Evolutionary conservation across 2,329 filamentous ascomycete genomes (phyloP).

Genomic region (Thelonectria discophora): DNA sequence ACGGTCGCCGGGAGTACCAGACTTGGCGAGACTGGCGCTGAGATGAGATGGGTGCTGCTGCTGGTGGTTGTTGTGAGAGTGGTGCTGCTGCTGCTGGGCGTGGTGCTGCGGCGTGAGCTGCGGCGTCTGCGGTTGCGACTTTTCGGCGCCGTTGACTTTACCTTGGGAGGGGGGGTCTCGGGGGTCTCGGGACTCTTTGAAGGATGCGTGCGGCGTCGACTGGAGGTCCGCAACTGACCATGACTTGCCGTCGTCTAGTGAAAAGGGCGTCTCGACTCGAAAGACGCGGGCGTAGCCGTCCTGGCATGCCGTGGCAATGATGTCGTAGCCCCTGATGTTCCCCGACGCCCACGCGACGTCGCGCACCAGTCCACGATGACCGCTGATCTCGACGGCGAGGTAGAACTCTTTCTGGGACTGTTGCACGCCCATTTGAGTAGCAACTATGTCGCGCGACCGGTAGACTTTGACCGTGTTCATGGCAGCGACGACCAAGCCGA

Average conservation of each 20-base stretch:
- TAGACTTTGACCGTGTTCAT: constrained; percentile 87
- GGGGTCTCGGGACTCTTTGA: constrained; percentile 40
- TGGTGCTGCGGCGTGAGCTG: constrained; percentile 34
- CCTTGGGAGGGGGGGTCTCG: constrained; percentile 45
- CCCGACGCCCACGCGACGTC: constrained; percentile 94
- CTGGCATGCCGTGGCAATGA: constrained; percentile 90
- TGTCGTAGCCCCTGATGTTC: constrained; percentile 88
- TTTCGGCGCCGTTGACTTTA: constrained; percentile 41
- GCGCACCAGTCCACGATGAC: constrained; percentile 80
- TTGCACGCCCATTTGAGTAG: constrained; percentile 59
- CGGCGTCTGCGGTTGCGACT: constrained; percentile 36
- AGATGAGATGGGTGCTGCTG: constrained; percentile 56
- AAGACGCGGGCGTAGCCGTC: constrained; percentile 93
- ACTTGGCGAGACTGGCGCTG: constrained; percentile 62
- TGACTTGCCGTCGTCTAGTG: constrained; percentile 56
- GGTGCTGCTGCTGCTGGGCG: constrained; percentile 37
- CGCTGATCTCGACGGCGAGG: constrained; percentile 77
- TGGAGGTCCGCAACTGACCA: constrained; percentile 61
- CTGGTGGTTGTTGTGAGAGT: constrained; percentile 45
- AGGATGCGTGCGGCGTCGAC: constrained; percentile 40
- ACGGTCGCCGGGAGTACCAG: constrained; percentile 55
- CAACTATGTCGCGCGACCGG: constrained; percentile 71
- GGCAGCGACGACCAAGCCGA: constrained; percentile 85
- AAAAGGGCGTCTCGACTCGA: constrained; percentile 71
- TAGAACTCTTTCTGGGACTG: constrained; percentile 81